Percentiles rank a stretch among this genome's conserved stretches.
Evolutionary conservation across 495 filamentous ascomycete genomes (phyloP).

Genomic region (Lichenothelia convexa): DNA sequence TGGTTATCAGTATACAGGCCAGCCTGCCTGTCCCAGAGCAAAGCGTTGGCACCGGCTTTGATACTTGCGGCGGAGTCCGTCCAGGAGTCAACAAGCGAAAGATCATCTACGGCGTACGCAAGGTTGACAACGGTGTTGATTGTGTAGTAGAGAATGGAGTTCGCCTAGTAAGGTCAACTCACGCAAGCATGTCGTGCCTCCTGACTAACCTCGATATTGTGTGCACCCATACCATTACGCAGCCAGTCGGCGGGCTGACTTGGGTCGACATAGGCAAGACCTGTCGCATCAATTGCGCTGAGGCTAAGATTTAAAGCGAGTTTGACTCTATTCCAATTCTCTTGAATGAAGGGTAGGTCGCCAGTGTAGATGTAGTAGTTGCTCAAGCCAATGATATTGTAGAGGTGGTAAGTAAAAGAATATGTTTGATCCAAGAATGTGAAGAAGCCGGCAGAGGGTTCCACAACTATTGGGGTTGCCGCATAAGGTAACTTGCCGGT

Average conservation of each 20-base stretch:
- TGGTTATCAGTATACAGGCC: conserved; percentile 19
- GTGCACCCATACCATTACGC: conserved; percentile 27
- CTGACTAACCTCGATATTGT: conserved; percentile 31
- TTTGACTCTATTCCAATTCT: conserved; percentile 4
- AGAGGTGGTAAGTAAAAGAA: conserved; percentile 11
- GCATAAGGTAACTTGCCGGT: conserved; percentile 6
- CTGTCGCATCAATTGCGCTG: conserved; percentile 5
- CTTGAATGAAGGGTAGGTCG: conserved; percentile 7
- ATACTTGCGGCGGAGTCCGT: conserved; percentile 8
- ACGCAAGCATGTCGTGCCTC: no score
- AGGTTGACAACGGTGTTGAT: conserved; percentile 19
- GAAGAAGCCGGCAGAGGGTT: conserved; percentile 1
- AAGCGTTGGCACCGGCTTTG: conserved; percentile 13
- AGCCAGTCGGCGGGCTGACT: conserved; percentile 20
- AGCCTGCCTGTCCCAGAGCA: conserved; percentile 13
- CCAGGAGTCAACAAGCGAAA: conserved; percentile 8
- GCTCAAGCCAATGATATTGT: conserved; percentile 10
- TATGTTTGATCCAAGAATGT: background rate
- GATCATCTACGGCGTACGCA: conserved; percentile 16
- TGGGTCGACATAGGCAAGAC: conserved; percentile 9
- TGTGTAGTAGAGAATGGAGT: conserved; percentile 18
- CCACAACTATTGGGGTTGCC: no score
- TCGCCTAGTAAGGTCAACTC: conserved; percentile 14
- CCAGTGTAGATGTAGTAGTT: conserved; percentile 8
- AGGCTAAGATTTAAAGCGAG: conserved; percentile 5